Evolutionary conservation across 2,329 filamentous ascomycete species (phyloP), one percentile per base, ranked within the genome.

Genomic region (Hypoxylon rubiginosum): DNA sequence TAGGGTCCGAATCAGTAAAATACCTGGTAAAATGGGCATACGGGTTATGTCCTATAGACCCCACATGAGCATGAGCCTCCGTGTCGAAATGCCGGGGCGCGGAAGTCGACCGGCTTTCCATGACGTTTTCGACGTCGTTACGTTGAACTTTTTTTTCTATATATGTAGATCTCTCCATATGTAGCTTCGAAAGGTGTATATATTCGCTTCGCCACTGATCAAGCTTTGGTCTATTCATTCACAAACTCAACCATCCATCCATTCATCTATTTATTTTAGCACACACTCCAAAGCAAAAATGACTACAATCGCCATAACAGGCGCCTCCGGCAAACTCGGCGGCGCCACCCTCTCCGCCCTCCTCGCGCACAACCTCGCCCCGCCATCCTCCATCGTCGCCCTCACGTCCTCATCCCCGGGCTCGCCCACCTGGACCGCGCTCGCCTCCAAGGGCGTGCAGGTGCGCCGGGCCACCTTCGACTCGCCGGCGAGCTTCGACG

Each of bases 391-490:
- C 66, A 61, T 77, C 66, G 58, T 77, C 28, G 75, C 75, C 17
- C 71, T 78, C 7, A 82, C 49, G 73, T 88, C 67, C 74, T 84
- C 65, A 34, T 75, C 77, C 19, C 81, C 83, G 0, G 78, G 80
- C 36, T 84, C 83, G 58, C 68, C 78, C 43, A 81, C 77, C 41
- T 76, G 71, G 67, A 66, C 69, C 62, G 81, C 76, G 66, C 80
- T 77, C 64, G 68, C 82, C 6, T 75, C 78, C 11, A 67, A 67
- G 17, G 83, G 83, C 24, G 82, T 85, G 34, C 77, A 79, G 2
- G 83, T 86, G 52, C 85, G 86, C 1, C 77, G 80, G 58, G 86
- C 84, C 4, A 81, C 83, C 66, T 89, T 86, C 72, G 84, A 87
- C 17, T 72, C 80, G 21, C 77, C 80, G 0, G 72, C 76, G 0